Evolutionary conservation across 1,284 basidiomycete species (phyloP).

Genomic region (Sporisorium exsertum): DNA sequence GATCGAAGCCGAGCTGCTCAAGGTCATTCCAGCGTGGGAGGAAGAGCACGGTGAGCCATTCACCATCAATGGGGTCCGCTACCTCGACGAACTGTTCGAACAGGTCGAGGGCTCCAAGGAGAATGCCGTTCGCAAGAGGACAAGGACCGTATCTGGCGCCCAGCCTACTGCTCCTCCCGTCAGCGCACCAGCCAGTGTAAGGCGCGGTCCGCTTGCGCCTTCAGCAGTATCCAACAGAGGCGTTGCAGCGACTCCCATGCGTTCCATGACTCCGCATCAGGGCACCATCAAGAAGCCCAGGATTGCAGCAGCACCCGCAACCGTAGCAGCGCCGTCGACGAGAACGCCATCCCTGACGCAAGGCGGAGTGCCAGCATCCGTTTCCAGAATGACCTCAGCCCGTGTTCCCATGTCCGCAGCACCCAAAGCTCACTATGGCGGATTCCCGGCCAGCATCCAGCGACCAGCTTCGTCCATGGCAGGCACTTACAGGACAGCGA

Average conservation of each 20-base stretch:
- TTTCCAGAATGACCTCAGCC: constrained; percentile 29
- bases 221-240: constrained; percentile 30
- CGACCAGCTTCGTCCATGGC: constrained; percentile 41
- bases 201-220: constrained; percentile 34
- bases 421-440: constrained; percentile 19
- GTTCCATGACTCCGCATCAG: constrained; percentile 32
- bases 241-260: constrained; percentile 38
- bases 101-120: constrained; percentile 57
- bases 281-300: constrained; percentile 44
- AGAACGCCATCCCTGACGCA: constrained; percentile 27
- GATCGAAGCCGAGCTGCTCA: constrained; percentile 85
- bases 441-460: constrained; percentile 19
- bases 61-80: constrained; percentile 85
- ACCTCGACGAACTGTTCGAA: constrained; percentile 78
- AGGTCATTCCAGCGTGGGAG: constrained; percentile 88
- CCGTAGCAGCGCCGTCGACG: constrained; percentile 19
- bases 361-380: constrained; percentile 20
- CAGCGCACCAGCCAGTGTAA: constrained; percentile 33
- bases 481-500: constrained; percentile 25
- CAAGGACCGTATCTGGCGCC: constrained; percentile 29
- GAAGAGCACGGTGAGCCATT: constrained; percentile 80
- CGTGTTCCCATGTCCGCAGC: constrained; percentile 37
- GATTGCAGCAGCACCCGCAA: constrained; percentile 34
- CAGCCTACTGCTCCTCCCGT: constrained; percentile 25
- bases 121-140: constrained; percentile 42